phyloP scores from a whole-genome alignment of 345 rosid genomes.

The Moricandia moricandioides region DNA sequence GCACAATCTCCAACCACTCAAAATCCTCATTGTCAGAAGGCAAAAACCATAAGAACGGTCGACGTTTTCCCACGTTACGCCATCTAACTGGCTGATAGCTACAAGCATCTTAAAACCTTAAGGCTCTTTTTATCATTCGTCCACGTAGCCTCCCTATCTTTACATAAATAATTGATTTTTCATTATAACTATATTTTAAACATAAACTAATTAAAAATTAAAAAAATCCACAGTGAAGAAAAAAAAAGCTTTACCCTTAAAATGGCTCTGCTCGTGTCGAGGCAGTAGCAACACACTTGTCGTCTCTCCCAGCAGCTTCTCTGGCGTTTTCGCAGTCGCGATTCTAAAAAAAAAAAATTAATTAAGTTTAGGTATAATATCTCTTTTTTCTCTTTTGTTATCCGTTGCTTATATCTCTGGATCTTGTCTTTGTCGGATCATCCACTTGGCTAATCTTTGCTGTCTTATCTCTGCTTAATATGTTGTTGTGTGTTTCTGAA shows the following conservation, averaged over 20 bases:
- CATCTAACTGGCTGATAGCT: neutral
- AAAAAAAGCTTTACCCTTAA: slow-evolving; percentile 39
- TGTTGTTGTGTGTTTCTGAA: slow-evolving; percentile 7
- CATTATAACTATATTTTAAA: neutral
- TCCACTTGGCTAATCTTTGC: neutral
- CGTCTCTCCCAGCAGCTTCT: slow-evolving; percentile 47
- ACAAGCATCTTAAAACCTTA: neutral
- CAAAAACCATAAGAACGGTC: slow-evolving; percentile 23
- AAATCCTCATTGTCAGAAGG: slow-evolving; percentile 19
- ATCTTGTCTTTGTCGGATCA: slow-evolving; percentile 33
- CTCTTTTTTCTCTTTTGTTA: neutral
- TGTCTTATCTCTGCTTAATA: slow-evolving; percentile 15
- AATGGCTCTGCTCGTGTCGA: slow-evolving; percentile 63
- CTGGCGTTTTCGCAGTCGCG: slow-evolving; percentile 27
- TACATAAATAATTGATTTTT: neutral
- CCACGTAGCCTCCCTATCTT: slow-evolving; percentile 5
- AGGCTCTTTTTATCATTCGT: slow-evolving; percentile 18
- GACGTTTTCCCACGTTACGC: slow-evolving; percentile 9
- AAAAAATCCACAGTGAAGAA: neutral
- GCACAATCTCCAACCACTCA: slow-evolving; percentile 29
- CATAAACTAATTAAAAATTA: neutral
- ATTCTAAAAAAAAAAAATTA: slow-evolving; percentile 9
- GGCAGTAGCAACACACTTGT: slow-evolving; percentile 72
- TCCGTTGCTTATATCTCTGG: slow-evolving; percentile 25
- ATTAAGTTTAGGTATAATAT: neutral